phyloP scores from a whole-genome alignment of 352 stramenopile species.

The Phytopythium aichiense region DNA sequence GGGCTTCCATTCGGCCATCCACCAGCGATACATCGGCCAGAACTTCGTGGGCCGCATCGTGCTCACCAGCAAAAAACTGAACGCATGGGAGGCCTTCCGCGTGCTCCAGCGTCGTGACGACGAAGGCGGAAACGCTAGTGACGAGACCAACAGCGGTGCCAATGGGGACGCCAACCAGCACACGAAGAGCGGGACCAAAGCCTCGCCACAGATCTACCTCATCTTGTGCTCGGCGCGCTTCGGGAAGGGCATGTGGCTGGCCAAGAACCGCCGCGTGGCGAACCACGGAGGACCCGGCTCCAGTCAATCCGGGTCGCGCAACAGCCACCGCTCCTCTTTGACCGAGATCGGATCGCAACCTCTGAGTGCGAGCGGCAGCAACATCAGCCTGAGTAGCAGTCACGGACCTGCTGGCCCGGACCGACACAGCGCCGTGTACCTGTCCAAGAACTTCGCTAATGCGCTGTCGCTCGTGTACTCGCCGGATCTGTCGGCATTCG shows the following conservation, averaged over 20 bases:
- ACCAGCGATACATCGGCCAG: conserved; percentile 68
- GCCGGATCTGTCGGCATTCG: conserved; percentile 58
- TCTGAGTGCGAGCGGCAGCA: conserved; percentile 10
- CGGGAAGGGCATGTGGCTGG: conserved; percentile 80
- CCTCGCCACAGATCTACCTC: conserved; percentile 46
- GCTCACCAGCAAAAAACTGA: conserved; percentile 57
- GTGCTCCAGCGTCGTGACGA: conserved; percentile 44
- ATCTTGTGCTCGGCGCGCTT: conserved; percentile 76
- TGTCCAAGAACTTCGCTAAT: conserved; percentile 72
- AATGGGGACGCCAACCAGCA: neutral
- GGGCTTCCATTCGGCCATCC: conserved; percentile 62
- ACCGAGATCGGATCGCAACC: neutral
- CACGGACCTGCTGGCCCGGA: neutral
- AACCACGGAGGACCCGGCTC: neutral
- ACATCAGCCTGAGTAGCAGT: conserved; percentile 11
- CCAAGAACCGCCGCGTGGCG: conserved; percentile 28
- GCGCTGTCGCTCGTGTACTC: conserved; percentile 63
- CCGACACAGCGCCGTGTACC: conserved; percentile 30
- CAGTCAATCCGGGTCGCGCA: neutral
- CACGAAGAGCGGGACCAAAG: neutral
- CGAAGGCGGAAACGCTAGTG: conserved; percentile 5
- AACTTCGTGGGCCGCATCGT: conserved; percentile 68
- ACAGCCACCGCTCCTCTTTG: neutral
- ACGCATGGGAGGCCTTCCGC: conserved; percentile 70
- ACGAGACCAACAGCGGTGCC: conserved; percentile 4